Conservation (phyloP, 495 filamentous ascomycete genomes). For the Apodospora peruviana region DNA sequence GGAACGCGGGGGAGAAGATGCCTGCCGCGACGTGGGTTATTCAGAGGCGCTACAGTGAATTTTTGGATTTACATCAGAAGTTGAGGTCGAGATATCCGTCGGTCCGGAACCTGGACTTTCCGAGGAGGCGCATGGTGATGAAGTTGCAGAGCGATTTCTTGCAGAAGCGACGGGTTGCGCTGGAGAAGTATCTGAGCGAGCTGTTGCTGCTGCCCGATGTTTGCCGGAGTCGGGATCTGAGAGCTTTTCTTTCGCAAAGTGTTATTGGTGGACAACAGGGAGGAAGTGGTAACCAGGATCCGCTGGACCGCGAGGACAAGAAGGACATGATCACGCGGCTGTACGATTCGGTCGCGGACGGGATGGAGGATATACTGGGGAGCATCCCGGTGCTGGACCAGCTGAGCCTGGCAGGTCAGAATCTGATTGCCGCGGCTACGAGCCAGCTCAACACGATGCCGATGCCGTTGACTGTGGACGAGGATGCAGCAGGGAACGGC, state of each 20-base stretch:
- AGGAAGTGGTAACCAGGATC: constrained; percentile 28
- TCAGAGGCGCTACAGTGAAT: constrained; percentile 86
- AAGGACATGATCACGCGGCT: constrained; percentile 91
- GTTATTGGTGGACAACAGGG: constrained; percentile 51
- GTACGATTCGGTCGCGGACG: constrained; percentile 93
- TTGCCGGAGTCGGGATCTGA: constrained; percentile 85
- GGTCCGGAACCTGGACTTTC: constrained; percentile 87
- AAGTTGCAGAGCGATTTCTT: constrained; percentile 94
- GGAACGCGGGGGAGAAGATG: constrained; percentile 86
- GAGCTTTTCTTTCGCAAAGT: constrained; percentile 89
- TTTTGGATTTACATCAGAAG: constrained; percentile 89
- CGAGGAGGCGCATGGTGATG: constrained; percentile 85
- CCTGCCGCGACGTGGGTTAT: constrained; percentile 78
- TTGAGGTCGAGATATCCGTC: constrained; percentile 77
- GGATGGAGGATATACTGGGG: constrained; percentile 94
- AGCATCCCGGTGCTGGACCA: constrained; percentile 96
- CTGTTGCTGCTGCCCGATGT: constrained; percentile 85
- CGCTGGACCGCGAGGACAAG: constrained; percentile 51
- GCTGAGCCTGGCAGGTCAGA: constrained; percentile 86
- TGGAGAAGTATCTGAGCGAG: constrained; percentile 82
- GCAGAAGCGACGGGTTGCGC: constrained; percentile 72
- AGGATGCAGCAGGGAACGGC: constrained; percentile 37
- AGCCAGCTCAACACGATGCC: constrained; percentile 60
- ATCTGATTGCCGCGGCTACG: constrained; percentile 82
- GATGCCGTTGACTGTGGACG: constrained; percentile 39